phyloP scores from a whole-genome alignment of 208 protist species.

The Leishmania lainsoni region DNA sequence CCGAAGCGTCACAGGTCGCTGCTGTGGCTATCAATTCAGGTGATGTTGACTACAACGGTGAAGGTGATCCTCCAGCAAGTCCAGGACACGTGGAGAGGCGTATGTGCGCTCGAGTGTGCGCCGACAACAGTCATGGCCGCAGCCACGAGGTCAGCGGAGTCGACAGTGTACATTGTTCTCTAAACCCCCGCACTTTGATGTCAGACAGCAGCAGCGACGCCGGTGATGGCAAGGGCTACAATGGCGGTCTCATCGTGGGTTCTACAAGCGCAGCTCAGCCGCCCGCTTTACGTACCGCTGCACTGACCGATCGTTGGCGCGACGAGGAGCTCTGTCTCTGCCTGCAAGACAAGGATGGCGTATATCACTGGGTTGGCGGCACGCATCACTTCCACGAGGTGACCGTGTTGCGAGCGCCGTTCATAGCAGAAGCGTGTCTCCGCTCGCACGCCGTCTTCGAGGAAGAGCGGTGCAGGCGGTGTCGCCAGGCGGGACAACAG shows the following conservation, averaged over 20 bases:
- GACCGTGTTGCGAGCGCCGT: slow-evolving; percentile 29
- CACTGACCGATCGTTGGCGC: background rate
- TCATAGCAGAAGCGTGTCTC: slow-evolving; percentile 32
- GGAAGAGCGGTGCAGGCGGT: slow-evolving; percentile 1
- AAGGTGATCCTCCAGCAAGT: slow-evolving; percentile 32
- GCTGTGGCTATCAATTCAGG: slow-evolving; percentile 48
- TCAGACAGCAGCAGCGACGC: background rate
- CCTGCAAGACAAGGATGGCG: slow-evolving; percentile 29
- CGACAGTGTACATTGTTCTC: background rate
- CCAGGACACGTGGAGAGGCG: slow-evolving; percentile 35
- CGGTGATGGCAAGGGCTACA: background rate
- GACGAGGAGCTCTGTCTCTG: slow-evolving; percentile 39
- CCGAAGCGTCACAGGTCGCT: slow-evolving; percentile 15
- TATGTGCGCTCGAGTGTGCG: slow-evolving; percentile 33
- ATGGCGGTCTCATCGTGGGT: background rate
- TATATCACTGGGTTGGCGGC: slow-evolving; percentile 42
- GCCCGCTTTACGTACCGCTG: background rate
- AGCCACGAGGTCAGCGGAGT: background rate
- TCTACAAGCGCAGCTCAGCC: background rate
- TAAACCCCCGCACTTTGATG: background rate
- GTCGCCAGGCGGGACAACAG: background rate
- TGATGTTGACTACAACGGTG: slow-evolving; percentile 35
- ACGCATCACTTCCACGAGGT: slow-evolving; percentile 16
- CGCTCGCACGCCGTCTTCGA: slow-evolving; percentile 27
- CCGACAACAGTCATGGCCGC: background rate